Conservation (phyloP, 2,329 filamentous ascomycete species). For the Davidsoniella neocaledoniae region DNA sequence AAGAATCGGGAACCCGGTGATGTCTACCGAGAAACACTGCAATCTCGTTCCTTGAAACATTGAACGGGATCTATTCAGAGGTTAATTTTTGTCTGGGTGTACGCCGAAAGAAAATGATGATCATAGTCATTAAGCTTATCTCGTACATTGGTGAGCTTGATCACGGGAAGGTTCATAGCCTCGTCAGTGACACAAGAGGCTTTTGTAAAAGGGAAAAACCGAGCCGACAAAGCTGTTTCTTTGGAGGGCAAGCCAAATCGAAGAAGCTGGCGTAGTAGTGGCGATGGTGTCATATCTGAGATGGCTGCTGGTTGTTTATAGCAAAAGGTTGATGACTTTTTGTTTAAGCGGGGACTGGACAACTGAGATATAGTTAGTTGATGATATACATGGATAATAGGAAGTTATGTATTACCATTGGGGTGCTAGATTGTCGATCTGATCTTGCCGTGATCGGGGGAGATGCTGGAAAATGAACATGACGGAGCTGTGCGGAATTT, state of each 20-base stretch:
- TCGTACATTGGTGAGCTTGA: constrained; percentile 35
- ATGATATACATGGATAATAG: not conserved
- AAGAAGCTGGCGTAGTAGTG: constrained; percentile 2
- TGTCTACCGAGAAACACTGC: constrained; percentile 43
- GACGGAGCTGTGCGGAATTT: not conserved
- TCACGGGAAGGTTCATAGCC: constrained; percentile 24
- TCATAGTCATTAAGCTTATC: not conserved
- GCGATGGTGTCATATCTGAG: not conserved
- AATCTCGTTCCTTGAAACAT: constrained; percentile 34
- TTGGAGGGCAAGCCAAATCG: constrained; percentile 20
- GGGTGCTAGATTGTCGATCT: not conserved
- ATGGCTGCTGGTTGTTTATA: not conserved
- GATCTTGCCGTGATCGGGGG: not conserved
- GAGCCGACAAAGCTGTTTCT: constrained; percentile 21
- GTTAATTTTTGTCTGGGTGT: not conserved
- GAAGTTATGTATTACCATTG: not conserved
- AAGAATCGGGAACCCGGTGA: constrained; percentile 33
- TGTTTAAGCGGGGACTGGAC: not conserved
- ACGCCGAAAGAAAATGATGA: too few relatives aligned
- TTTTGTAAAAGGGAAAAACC: constrained; percentile 32
- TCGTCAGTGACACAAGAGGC: constrained; percentile 18
- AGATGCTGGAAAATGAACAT: too few relatives aligned
- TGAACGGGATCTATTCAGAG: constrained; percentile 35
- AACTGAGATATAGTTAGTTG: not conserved
- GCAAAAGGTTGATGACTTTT: not conserved